A percentile compares a stretch with the other conserved stretches of the same genome.
Evolutionary conservation across 2,329 filamentous ascomycete species (phyloP).

Genomic region (Ophiocordyceps sinensis): DNA sequence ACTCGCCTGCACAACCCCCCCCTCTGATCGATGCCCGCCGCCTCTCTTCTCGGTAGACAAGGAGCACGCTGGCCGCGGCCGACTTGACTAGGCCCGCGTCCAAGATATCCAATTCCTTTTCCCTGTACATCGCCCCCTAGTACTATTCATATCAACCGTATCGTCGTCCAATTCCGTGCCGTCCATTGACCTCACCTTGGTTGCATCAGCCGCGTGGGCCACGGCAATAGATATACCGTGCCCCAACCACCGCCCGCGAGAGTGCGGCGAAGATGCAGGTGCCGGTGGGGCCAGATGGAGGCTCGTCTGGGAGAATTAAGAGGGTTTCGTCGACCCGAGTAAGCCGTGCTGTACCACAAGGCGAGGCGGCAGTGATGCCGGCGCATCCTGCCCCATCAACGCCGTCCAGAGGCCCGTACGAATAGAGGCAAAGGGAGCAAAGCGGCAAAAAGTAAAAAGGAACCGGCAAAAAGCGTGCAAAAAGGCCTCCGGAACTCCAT

Average conservation of each 20-base stretch:
- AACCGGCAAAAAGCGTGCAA: not conserved
- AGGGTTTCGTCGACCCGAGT: not conserved
- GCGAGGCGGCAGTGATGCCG: not conserved
- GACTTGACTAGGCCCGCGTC: too few relatives aligned
- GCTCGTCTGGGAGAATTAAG: not conserved
- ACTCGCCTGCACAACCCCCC: too few relatives aligned
- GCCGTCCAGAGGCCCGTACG: not conserved
- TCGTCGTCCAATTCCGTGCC: not conserved
- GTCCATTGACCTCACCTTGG: not conserved
- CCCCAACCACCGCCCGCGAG: too few relatives aligned
- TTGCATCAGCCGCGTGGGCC: too few relatives aligned
- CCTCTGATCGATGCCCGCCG: too few relatives aligned
- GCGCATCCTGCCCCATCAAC: not conserved
- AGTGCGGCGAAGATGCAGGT: too few relatives aligned
- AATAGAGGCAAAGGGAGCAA: not conserved
- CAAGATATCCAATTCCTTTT: not conserved
- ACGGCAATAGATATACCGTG: too few relatives aligned
- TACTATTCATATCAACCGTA: not conserved
- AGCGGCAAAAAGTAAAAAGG: not conserved
- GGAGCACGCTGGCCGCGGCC: too few relatives aligned
- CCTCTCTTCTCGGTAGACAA: too few relatives aligned
- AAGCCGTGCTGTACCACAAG: not conserved
- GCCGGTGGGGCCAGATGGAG: too few relatives aligned
- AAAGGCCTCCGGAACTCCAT: slow-evolving; percentile 4
- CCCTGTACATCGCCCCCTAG: not conserved